Evolutionary conservation across 768 basidiomycete species (phyloP).

Genomic region (Glaciozyma martinii): DNA sequence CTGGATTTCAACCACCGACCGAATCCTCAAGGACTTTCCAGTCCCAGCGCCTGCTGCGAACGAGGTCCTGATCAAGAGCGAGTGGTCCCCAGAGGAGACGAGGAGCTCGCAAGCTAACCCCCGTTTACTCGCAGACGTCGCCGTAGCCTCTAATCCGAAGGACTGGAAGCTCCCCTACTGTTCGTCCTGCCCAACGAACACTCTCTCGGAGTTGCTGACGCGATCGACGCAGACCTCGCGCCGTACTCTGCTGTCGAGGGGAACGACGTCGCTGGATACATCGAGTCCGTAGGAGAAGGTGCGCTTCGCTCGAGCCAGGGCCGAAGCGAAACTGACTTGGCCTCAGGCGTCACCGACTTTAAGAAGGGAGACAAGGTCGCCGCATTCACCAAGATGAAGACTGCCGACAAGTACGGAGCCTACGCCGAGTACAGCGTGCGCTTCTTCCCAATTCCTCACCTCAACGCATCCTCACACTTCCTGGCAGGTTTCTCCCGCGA

Average conservation of each 20-base stretch:
- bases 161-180: slow-evolving; percentile 3
- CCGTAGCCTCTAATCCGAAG: slow-evolving; percentile 19
- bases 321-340: too few species aligned
- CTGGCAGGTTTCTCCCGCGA: slow-evolving; percentile 21
- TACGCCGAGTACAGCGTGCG: slow-evolving; percentile 30
- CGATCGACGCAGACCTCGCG: not conserved
- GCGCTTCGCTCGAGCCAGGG: too few species aligned
- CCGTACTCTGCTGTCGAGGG: slow-evolving; percentile 24
- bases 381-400: slow-evolving; percentile 31
- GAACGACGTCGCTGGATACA: slow-evolving; percentile 33
- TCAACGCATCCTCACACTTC: not conserved
- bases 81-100: not conserved
- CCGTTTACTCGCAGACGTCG: slow-evolving; percentile 4
- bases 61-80: slow-evolving; percentile 29
- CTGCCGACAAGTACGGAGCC: slow-evolving; percentile 30
- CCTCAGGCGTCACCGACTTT: slow-evolving; percentile 28
- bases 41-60: not conserved
- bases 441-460: not conserved
- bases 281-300: slow-evolving; percentile 31
- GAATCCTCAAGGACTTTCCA: slow-evolving; percentile 12
- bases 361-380: slow-evolving; percentile 34
- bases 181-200: not conserved
- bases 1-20: not conserved
- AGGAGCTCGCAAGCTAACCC: not conserved
- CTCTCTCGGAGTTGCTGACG: not conserved